Percentiles rank a stretch among this genome's conserved stretches.
These are phyloP conservation scores for Hypoxylon perforatum DNA, from an alignment of 495 filamentous ascomycete genomes.

Conservation along the genomic window DNA sequence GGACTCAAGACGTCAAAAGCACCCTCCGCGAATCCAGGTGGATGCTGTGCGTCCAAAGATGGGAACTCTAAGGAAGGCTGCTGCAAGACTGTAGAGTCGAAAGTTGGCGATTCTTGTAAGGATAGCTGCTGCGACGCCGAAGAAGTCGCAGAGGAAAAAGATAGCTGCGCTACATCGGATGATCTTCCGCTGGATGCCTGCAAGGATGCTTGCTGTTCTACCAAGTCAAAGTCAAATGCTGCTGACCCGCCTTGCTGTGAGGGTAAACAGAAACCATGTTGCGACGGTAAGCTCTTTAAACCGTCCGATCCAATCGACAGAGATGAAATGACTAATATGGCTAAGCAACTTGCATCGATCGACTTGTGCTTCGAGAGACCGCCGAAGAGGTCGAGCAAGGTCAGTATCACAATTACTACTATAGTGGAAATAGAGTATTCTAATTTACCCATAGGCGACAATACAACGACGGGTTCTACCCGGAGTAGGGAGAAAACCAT, in stretches of 20 bases:
- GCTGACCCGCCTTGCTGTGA: constrained; percentile 49
- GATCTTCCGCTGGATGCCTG: constrained; percentile 13
- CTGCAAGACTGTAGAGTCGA: constrained; percentile 6
- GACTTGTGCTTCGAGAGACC: constrained; percentile 56
- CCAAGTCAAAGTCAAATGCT: constrained; percentile 5
- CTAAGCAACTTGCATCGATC: constrained; percentile 59
- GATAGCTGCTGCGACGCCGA: constrained; percentile 19
- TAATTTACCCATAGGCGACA: constrained; percentile 31
- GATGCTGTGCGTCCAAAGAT: constrained; percentile 8
- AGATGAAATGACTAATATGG: constrained; percentile 38
- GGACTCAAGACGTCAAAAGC: neutral
- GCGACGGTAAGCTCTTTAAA: constrained; percentile 47
- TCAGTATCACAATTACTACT: neutral
- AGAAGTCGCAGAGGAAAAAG: constrained; percentile 10
- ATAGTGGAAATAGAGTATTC: constrained; percentile 5
- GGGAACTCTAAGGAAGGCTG: constrained; percentile 17
- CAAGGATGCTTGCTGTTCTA: constrained; percentile 30
- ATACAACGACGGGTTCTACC: constrained; percentile 26
- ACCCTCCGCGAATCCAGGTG: neutral
- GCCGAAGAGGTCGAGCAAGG: constrained; percentile 30
- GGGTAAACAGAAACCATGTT: constrained; percentile 52
- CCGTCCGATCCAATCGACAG: constrained; percentile 4
- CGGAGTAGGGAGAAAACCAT: constrained; percentile 50
- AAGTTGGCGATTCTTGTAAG: constrained; percentile 11
- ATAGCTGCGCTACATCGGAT: neutral